Evolutionary conservation across 257 asterid genomes (phyloP).

Genomic region (Ocimum tenuiflorum): DNA sequence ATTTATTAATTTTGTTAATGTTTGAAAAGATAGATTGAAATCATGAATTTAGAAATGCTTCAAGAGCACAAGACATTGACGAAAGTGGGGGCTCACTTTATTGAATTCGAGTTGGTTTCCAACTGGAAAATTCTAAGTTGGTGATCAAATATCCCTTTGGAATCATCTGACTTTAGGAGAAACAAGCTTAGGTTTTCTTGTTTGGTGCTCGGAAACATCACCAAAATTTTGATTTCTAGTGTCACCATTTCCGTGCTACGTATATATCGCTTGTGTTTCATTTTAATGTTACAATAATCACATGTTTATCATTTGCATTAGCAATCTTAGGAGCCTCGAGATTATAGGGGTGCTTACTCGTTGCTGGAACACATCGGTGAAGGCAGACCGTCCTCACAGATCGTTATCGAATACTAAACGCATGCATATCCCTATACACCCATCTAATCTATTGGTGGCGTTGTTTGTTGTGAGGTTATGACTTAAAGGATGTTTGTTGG

Average conservation of each 20-base stretch:
- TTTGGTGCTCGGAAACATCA: conserved; percentile 15
- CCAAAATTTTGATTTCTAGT: not conserved
- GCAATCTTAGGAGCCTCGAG: too few relatives aligned
- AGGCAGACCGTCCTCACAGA: too few relatives aligned
- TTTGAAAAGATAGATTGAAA: conserved; percentile 33
- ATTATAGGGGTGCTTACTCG: too few relatives aligned
- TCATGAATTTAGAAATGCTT: conserved; percentile 22
- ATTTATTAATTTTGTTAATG: conserved; percentile 13
- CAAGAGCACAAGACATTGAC: conserved; percentile 22
- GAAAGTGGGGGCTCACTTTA: conserved; percentile 34
- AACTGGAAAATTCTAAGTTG: conserved; percentile 20
- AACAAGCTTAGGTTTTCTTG: conserved; percentile 12
- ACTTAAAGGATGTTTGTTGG: too few relatives aligned
- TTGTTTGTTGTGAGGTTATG: too few relatives aligned
- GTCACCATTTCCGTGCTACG: not conserved
- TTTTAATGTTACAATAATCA: too few relatives aligned
- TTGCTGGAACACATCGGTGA: too few relatives aligned
- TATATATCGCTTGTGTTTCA: not conserved
- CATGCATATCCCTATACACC: too few relatives aligned
- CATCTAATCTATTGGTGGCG: too few relatives aligned
- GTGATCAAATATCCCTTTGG: not conserved
- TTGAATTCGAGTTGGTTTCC: conserved; percentile 32
- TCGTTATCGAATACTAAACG: too few relatives aligned
- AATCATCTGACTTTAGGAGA: not conserved
- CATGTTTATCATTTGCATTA: too few relatives aligned